phyloP scores from a whole-genome alignment of 116 monocot species.

The Papilionanthe hybrid region DNA sequence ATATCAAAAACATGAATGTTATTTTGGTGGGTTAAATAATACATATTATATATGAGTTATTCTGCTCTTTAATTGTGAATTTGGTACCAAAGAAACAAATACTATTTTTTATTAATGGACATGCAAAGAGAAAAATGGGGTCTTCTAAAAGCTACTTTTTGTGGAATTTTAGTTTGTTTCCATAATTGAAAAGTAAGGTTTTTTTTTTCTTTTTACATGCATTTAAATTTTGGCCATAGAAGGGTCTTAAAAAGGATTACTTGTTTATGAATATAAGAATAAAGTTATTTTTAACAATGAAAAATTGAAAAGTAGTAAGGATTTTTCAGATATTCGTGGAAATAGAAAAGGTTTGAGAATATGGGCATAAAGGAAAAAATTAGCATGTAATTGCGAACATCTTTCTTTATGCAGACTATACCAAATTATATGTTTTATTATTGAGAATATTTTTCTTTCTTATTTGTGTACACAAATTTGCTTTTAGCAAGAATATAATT shows the following conservation, averaged over 20 bases:
- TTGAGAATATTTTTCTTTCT: too few species aligned
- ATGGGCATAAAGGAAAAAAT: too few species aligned
- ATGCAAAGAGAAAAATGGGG: neutral
- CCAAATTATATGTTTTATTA: too few species aligned
- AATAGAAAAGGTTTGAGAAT: neutral
- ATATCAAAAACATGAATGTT: neutral
- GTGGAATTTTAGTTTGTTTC: neutral
- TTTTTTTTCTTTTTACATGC: neutral
- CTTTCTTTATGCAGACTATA: too few species aligned
- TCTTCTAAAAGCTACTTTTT: neutral
- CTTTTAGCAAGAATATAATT: too few species aligned
- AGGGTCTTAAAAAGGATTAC: neutral
- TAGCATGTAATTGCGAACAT: neutral
- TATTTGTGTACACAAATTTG: too few species aligned
- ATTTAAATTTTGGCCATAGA: neutral
- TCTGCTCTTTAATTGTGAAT: neutral
- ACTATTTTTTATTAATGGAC: neutral
- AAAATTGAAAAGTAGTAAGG: neutral
- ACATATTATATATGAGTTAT: neutral
- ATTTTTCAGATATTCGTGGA: neutral
- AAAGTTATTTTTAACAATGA: neutral
- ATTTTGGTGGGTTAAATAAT: too few species aligned
- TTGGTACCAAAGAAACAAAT: neutral
- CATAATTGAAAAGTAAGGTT: neutral
- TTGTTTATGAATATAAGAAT: neutral